Base-by-base conservation (phyloP, 1,284 basidiomycete species). In the Athelia sp. region DNA sequence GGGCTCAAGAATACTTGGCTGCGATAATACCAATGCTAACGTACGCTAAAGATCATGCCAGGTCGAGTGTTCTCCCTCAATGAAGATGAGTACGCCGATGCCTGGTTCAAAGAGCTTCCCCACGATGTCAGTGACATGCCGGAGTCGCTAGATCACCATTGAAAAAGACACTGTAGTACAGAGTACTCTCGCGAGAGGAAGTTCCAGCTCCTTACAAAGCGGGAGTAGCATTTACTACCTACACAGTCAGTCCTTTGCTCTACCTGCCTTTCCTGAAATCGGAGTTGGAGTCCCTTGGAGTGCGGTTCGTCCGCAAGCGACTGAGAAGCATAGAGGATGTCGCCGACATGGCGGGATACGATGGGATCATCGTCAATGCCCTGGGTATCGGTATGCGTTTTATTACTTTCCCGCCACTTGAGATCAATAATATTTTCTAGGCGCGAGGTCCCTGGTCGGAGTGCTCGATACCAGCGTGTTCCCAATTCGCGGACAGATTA, bases 401-500 rank as follows among this genome's bases (percentile, higher is more conserved):
- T 15, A 10, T 23, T 11, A 44, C 4, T n/a, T n/a, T 22, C 8
- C n/a, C n/a, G 8, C 15, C 48, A 19, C 52, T 19, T 29, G 23
- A 23, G n/a, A 43, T 47, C 22, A 49, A 29, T 26, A 17, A 54
- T 22, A 44, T 34, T 21, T n/a, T 50, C 15, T 55, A 79, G 82
- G 82, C 19, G 74, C 82, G 2, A 67, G 68, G 23, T 76, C 76
- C 2, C 69, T 87, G 31, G 67, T 81, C n/a, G 84, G 82, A 8
- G 79, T 88, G 9, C 72, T 81, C 49, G 80, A 84, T 56, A 58
- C 60, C 40, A 63, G 62, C 15, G 71, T 85, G 22, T 75, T 75
- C 57, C 87, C 87, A 3, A 80, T 86, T 52, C 73, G 83, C n/a
- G 87, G 87, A 0, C 87, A 90, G 63, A 78, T 82, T 0, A 78